Evolutionary conservation across 495 filamentous ascomycete species (phyloP), one percentile per base, ranked within the genome.

Genomic region (Aspergillus panamensis): DNA sequence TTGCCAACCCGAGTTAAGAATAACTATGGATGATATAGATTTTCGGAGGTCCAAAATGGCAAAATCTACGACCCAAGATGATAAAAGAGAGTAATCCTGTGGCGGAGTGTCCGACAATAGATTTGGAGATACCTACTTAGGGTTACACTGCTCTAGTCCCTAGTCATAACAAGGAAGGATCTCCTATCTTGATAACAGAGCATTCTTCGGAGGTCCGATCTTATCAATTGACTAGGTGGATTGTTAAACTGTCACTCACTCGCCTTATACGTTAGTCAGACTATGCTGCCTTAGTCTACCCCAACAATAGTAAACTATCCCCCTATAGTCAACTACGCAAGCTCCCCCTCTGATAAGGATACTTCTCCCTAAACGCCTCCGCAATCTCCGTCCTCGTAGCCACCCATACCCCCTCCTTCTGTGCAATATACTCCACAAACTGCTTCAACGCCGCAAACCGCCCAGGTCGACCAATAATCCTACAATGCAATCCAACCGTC

Each of bases 351-450:
- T 33, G 42, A 55, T 55, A 55, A 30, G 53, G 53, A 48, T 48
- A 48, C 2, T 5, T 25, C 53, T 55, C 9, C 29, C 53, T 35
- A 37, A 55, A 55, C 6, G 30, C 29, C 29, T 55, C 53, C 7
- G 53, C 53, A 49, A 56, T 49, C 53, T 56, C 53, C 32, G 43
- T 49, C 32, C 53, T 37, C 3, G 53, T 56, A 9, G 53, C 53
- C 21, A 49, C 43, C 53, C 44, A 56, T 0, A 56, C 53, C 13
- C 53, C 53, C 53, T 56, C 53, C 43, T 56, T 48, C 9, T 8
- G 19, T 10, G 9, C 32, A 49, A 56, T 49, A 49, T 56, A 49
- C 33, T 56, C 44, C 7, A 56, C 44, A 30, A 56, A 49, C 13
- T 40, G 12, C 45, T 49, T 33, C 44, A 56, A 10, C 53, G 53